A percentile compares a stretch with the other conserved stretches of the same genome.
phyloP scores from a whole-genome alignment of 176 grass and related monocot genomes.

The Aegilops umbellulata region DNA sequence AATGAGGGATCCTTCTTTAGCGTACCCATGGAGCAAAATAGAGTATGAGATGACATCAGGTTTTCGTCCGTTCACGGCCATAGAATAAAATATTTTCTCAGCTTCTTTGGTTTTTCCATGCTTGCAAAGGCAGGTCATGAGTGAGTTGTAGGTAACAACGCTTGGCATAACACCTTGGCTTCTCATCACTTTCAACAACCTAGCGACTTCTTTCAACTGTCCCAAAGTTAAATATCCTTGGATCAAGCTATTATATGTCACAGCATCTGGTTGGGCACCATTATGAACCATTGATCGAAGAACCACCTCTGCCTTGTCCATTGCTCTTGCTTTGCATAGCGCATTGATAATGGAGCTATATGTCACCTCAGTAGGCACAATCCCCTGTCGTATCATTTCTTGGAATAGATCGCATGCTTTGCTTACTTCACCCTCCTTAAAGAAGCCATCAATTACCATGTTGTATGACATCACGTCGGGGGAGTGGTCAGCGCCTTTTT shows the following conservation, averaged over 20 bases:
- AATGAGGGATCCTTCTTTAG: not conserved
- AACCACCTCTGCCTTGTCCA: not conserved
- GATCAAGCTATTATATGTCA: conserved; percentile 9
- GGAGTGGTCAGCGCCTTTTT: not conserved
- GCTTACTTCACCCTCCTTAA: not conserved
- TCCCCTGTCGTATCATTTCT: not conserved
- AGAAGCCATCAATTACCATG: not conserved
- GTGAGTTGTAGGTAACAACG: not conserved
- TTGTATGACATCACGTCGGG: not conserved
- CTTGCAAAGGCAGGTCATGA: conserved; percentile 12
- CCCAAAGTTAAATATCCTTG: not conserved
- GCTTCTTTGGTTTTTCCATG: not conserved
- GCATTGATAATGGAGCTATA: not conserved
- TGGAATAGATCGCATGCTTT: not conserved
- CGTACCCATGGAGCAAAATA: not conserved
- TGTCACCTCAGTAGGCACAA: not conserved
- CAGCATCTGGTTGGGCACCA: not conserved
- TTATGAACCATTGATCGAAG: not conserved
- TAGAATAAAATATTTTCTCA: not conserved
- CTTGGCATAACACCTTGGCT: not conserved
- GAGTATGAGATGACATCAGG: not conserved
- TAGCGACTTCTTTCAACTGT: not conserved
- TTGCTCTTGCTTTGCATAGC: not conserved
- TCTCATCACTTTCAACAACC: conserved; percentile 30
- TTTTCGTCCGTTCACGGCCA: not conserved